A percentile compares a stretch with the other conserved stretches of the same genome.
These are phyloP conservation scores for Yamadazyma spencermartinsiae DNA, from an alignment of 1,139 yeast species.

Conservation along the genomic window DNA sequence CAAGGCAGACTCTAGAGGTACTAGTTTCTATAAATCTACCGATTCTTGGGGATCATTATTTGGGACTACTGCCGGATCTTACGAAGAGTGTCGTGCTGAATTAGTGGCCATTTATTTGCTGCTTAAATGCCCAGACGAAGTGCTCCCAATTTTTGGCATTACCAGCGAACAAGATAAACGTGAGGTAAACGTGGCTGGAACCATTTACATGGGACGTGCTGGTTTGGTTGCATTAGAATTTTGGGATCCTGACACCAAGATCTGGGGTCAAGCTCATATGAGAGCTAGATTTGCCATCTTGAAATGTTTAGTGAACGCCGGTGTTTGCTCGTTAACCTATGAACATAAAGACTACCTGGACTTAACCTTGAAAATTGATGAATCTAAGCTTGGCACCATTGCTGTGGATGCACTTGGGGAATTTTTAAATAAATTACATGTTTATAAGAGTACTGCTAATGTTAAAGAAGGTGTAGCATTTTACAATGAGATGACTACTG, in stretches of 20 bases:
- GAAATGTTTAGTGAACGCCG: constrained; percentile 72
- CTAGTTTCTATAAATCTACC: constrained; percentile 71
- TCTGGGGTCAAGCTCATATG: constrained; percentile 98
- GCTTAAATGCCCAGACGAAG: constrained; percentile 56
- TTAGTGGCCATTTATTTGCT: constrained; percentile 81
- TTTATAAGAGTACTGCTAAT: constrained; percentile 77
- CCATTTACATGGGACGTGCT: constrained; percentile 83
- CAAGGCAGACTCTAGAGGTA: constrained; percentile 61
- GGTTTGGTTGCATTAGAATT: constrained; percentile 79
- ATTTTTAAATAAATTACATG: constrained; percentile 69
- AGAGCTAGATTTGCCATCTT: constrained; percentile 87
- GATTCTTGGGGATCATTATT: constrained; percentile 90
- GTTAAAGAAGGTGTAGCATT: constrained; percentile 61
- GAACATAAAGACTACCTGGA: constrained; percentile 53
- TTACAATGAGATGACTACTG: constrained; percentile 66
- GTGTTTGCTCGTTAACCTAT: constrained; percentile 56
- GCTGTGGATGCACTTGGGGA: constrained; percentile 77
- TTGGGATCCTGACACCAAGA: constrained; percentile 78
- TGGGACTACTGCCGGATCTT: constrained; percentile 80
- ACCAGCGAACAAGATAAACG: constrained; percentile 55
- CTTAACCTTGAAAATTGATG: constrained; percentile 58
- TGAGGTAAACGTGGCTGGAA: constrained; percentile 65
- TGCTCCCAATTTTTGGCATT: constrained; percentile 74
- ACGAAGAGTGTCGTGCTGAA: constrained; percentile 93
- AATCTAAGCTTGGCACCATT: constrained; percentile 57